Base-by-base conservation (phyloP, 805 yeast species). In the Brettanomyces custersianus region DNA sequence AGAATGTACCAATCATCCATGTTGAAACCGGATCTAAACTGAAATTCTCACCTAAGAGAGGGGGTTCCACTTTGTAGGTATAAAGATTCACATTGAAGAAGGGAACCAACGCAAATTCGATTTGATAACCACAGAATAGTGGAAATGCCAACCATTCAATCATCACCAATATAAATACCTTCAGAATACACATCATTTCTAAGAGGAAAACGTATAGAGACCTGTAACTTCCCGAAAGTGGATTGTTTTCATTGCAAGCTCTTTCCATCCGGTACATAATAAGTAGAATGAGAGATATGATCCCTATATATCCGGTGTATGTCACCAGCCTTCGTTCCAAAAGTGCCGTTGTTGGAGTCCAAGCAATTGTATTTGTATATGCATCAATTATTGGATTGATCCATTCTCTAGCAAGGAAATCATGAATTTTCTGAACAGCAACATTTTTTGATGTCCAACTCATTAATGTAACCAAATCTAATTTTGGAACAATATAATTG, bases 121-220 rank as follows among this genome's bases (percentile, higher is more conserved):
- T 55, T 49, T 86, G 69, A 44, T 74, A 57, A 2, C 98, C 98
- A 49, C 96, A 87, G 47, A 76, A 76, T 0, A 82, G 66, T 1
- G 98, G 98, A 62, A 92, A 90, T 5, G 80, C 63, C n/a, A 82
- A 67, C 34, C 87, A 68, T 53, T 92, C 98, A 33, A 85, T 70
- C 4, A 78, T 70, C 50, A 88, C 81, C 19, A 92, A 69, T 10
- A 72, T 48, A 39, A 84, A 73, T 11, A 90, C 94, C 53, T 88
- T 90, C 18, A 77, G 48, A 2, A 94, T 77, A 23, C 80, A 68
- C 16, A 67, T 59, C 8, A 75, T 42, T 39, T 75, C 80, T 48
- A 77, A 72, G 20, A 80, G 50, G 2, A 68, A 44, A 35, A 68
- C 65, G 49, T 73, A 80, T 2, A 72, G 34, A 9, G 60, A 55